Percentiles rank a stretch among this genome's conserved stretches.
phyloP scores from a whole-genome alignment of 352 stramenopile species.

The Globisporangium camurandrum region DNA sequence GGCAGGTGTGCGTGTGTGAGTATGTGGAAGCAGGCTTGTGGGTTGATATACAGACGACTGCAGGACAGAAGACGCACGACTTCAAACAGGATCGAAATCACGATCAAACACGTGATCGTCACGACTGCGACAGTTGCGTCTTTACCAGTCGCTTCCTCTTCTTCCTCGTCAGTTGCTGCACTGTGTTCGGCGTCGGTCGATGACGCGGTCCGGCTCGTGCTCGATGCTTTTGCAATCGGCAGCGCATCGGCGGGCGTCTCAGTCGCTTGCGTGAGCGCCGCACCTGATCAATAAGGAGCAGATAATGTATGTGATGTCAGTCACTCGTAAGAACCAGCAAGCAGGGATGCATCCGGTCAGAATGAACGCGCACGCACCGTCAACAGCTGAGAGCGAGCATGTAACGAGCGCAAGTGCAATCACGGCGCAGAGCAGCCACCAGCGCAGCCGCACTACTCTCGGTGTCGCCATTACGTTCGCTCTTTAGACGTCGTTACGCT shows the following conservation, averaged over 20 bases:
- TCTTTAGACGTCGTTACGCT: neutral
- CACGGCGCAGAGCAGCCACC: neutral
- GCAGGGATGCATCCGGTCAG: neutral
- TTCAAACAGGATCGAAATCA: constrained; percentile 62
- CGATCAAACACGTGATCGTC: constrained; percentile 50
- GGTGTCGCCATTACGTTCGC: neutral
- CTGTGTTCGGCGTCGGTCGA: neutral
- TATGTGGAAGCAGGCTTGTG: neutral
- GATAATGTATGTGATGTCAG: too few relatives aligned
- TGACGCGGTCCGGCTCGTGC: neutral
- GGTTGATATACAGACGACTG: neutral
- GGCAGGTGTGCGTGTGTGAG: neutral
- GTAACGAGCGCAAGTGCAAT: constrained; percentile 9
- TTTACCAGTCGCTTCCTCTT: constrained; percentile 12
- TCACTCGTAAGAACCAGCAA: too few relatives aligned
- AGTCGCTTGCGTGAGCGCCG: neutral
- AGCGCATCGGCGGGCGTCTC: constrained; percentile 4
- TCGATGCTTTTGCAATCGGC: too few relatives aligned
- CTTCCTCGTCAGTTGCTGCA: neutral
- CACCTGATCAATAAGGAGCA: too few relatives aligned
- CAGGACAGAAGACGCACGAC: constrained; percentile 14
- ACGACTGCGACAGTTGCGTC: constrained; percentile 36
- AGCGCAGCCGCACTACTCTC: constrained; percentile 1
- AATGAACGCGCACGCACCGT: neutral
- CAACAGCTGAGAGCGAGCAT: neutral